These are phyloP conservation scores for Apiotrichum montevideense DNA, from an alignment of 1,284 basidiomycete species.

Conservation along the genomic window DNA sequence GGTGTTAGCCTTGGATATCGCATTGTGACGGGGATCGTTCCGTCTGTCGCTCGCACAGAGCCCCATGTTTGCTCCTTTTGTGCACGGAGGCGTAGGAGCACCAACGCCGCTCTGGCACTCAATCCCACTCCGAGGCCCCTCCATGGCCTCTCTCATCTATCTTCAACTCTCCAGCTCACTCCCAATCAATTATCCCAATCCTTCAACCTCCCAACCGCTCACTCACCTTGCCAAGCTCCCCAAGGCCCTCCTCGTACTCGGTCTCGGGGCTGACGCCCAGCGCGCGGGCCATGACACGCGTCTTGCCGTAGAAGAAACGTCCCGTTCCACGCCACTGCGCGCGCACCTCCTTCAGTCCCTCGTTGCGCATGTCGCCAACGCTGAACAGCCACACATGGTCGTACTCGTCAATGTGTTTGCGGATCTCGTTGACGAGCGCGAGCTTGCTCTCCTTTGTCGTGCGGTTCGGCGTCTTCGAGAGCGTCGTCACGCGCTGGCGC, in stretches of 20 bases:
- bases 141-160: no score
- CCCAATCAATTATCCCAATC: no score
- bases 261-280: slow-evolving; percentile 82
- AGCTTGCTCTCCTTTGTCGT: slow-evolving; percentile 66
- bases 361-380: slow-evolving; percentile 90
- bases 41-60: no score
- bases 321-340: slow-evolving; percentile 88
- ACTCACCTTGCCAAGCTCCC: slow-evolving; percentile 70
- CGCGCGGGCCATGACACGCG: slow-evolving; percentile 91
- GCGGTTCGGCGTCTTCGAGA: slow-evolving; percentile 53
- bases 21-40: no score
- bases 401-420: slow-evolving; percentile 64
- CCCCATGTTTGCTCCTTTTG: no score
- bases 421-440: slow-evolving; percentile 71
- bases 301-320: slow-evolving; percentile 87
- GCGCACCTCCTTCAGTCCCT: slow-evolving; percentile 88
- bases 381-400: slow-evolving; percentile 92
- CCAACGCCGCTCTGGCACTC: no score
- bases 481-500: slow-evolving; percentile 65
- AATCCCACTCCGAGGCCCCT: no score
- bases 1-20: background rate
- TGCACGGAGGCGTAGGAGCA: no score
- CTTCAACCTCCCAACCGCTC: background rate
- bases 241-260: slow-evolving; percentile 74
- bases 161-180: no score